Base-by-base conservation (phyloP, 1,139 yeast species). In the Suhomyces bokatorum region DNA sequence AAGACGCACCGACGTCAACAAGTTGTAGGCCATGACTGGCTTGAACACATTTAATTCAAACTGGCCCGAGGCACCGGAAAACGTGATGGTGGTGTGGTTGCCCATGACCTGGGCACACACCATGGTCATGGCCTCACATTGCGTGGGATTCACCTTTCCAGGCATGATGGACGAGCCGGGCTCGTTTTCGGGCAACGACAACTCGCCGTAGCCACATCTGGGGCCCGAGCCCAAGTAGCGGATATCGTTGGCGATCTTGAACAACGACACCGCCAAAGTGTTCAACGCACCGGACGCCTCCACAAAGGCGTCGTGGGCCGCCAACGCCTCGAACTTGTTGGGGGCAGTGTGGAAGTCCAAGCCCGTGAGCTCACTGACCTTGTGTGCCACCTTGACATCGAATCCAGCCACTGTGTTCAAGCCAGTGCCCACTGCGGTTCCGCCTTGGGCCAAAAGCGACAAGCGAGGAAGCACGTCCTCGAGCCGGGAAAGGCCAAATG, bases 141-240 rank as follows among this genome's bases (percentile, higher is more conserved):
- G 99, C 47, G 99, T 93, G 56, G 99, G 99, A 79, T 93, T 93
- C 54, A 93, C 98, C 76, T 93, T 93, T 65, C 99, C 99, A 44
- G 99, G 99, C 99, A 95, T 93, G 69, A 93, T 93, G 27, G 97
- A 89, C 49, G 97, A 89, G 64, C 99, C 99, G 48, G 99, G 99
- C 73, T 93, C 99, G 69, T 95, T 95, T 76, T 91, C 99, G 53
- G 99, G 99, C 57, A 93, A 78, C 27, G 90, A 67, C 59, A 93
- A 82, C 73, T 93, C 99, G 46, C 98, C 98, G 72, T 93, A 93
- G 48, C 99, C 99, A 74, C 99, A 93, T 75, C 99, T 85, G 64
- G 99, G 99, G 59, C 99, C 99, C 35, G 97, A 89, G 51, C 99
- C 99, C 60, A 93, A 82, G 80, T 93, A 93, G 74, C 99, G 81